These are phyloP conservation scores for Elsinoe ampelina DNA, from an alignment of 2,329 filamentous ascomycete genomes.

Conservation along the genomic window DNA sequence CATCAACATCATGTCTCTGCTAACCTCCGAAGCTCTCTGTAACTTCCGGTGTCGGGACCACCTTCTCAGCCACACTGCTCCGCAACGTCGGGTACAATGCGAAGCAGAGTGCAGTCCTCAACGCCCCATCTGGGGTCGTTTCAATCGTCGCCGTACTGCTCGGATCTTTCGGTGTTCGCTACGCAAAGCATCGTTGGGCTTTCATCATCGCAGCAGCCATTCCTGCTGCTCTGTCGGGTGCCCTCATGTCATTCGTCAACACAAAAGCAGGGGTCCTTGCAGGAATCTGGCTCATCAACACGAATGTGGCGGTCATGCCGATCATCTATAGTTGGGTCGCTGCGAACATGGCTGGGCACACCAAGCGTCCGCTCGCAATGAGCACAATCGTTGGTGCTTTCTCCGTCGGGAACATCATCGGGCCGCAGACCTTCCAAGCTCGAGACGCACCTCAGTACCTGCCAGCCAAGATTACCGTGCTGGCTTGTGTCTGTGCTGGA, in stretches of 20 bases:
- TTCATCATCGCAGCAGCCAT: conserved; percentile 43
- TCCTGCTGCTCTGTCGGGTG: conserved; percentile 39
- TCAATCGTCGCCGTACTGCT: conserved; percentile 45
- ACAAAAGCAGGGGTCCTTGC: conserved; percentile 18
- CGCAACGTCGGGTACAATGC: conserved; percentile 38
- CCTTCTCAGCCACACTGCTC: conserved; percentile 47
- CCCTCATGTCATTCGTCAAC: conserved; percentile 42
- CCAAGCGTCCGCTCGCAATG: conserved; percentile 20
- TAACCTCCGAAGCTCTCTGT: conserved; percentile 37
- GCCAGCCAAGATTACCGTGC: conserved; percentile 31
- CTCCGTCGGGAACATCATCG: conserved; percentile 29
- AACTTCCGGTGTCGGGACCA: conserved; percentile 40
- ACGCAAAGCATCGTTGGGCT: conserved; percentile 41
- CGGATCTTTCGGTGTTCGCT: conserved; percentile 39
- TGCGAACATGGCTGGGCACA: conserved; percentile 41
- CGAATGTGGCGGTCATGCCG: conserved; percentile 24
- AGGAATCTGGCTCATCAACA: conserved; percentile 27
- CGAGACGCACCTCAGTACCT: conserved; percentile 27
- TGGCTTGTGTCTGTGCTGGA: not conserved
- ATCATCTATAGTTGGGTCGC: conserved; percentile 27
- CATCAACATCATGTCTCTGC: conserved; percentile 24
- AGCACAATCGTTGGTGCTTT: not conserved
- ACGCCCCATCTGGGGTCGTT: conserved; percentile 45
- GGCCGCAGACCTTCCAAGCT: conserved; percentile 28
- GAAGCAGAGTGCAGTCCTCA: conserved; percentile 42